Percentiles rank a stretch among this genome's conserved stretches.
These are phyloP conservation scores for Drechslerella coelobrocha DNA, from an alignment of 2,329 filamentous ascomycete species.

Conservation along the genomic window DNA sequence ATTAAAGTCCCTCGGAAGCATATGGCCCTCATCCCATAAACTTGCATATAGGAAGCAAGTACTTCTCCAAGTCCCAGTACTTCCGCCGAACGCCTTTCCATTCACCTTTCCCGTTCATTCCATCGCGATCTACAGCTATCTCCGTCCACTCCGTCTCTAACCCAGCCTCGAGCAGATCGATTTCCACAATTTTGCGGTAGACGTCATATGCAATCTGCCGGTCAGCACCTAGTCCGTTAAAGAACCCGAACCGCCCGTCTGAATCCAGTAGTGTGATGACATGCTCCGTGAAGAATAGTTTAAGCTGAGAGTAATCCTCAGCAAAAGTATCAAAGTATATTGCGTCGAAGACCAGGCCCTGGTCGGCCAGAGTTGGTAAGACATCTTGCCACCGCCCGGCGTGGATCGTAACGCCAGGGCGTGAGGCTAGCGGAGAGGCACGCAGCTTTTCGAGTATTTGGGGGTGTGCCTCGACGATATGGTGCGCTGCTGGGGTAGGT, in stretches of 20 bases:
- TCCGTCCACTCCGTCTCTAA: conserved; percentile 88
- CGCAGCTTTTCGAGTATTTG: conserved; percentile 74
- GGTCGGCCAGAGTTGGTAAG: conserved; percentile 70
- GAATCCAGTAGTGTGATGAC: conserved; percentile 79
- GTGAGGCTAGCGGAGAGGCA: conserved; percentile 71
- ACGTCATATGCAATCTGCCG: conserved; percentile 94
- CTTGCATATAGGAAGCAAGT: conserved; percentile 75
- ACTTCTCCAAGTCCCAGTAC: conserved; percentile 87
- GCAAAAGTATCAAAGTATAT: conserved; percentile 99
- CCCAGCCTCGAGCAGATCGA: conserved; percentile 86
- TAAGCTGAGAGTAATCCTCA: conserved; percentile 86
- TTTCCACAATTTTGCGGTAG: conserved; percentile 87
- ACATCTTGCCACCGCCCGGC: conserved; percentile 82
- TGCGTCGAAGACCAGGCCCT: conserved; percentile 77
- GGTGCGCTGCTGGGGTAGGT: conserved; percentile 73
- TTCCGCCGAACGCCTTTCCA: conserved; percentile 88
- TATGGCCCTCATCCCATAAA: conserved; percentile 67
- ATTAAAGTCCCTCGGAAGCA: no score
- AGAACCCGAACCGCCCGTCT: conserved; percentile 82
- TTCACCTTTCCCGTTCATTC: conserved; percentile 63
- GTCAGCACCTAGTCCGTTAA: conserved; percentile 91
- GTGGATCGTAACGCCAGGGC: conserved; percentile 67
- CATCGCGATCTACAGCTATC: conserved; percentile 72
- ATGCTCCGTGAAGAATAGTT: conserved; percentile 84
- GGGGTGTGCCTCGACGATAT: conserved; percentile 86